Percentiles rank a stretch among this genome's conserved stretches.
These are phyloP conservation scores for Pseudogymnoascus sp. DNA, from an alignment of 2,329 filamentous ascomycete species.

Conservation along the genomic window DNA sequence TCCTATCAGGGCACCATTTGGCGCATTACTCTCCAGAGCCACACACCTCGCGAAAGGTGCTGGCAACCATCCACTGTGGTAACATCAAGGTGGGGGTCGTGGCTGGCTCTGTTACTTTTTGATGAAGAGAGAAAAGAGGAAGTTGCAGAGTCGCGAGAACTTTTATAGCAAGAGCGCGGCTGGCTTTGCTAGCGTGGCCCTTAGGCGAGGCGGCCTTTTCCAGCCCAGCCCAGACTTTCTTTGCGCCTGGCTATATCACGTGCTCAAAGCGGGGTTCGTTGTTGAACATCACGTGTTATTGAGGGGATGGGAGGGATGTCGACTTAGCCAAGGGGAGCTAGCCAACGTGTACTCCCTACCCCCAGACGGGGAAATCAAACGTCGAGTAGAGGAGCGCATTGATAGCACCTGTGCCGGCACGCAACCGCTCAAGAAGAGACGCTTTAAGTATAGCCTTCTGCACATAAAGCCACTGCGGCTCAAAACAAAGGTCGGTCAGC, in stretches of 20 bases:
- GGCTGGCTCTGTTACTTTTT: conserved; percentile 60
- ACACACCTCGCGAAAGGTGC: conserved; percentile 43
- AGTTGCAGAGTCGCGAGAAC: conserved; percentile 4
- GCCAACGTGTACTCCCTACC: background rate
- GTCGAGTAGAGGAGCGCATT: background rate
- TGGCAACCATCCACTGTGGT: conserved; percentile 62
- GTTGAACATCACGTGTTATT: background rate
- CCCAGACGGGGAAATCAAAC: background rate
- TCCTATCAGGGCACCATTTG: conserved; percentile 52
- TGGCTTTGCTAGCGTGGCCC: background rate
- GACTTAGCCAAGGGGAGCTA: conserved; percentile 2
- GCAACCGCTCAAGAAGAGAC: background rate
- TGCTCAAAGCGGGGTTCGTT: background rate
- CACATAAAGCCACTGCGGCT: background rate
- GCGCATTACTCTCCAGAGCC: conserved; percentile 55
- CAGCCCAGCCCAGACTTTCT: background rate
- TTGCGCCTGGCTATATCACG: background rate
- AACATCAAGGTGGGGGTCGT: conserved; percentile 55
- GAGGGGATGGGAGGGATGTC: conserved; percentile 4
- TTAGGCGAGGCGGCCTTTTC: conserved; percentile 3
- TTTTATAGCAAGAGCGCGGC: conserved; percentile 4
- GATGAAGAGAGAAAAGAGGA: conserved; percentile 38
- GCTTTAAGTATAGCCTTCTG: background rate
- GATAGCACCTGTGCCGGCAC: background rate
- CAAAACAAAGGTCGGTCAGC: conserved; percentile 1